Evolutionary conservation across 495 filamentous ascomycete genomes (phyloP).

Genomic region (Tetracladium marchalianum): DNA sequence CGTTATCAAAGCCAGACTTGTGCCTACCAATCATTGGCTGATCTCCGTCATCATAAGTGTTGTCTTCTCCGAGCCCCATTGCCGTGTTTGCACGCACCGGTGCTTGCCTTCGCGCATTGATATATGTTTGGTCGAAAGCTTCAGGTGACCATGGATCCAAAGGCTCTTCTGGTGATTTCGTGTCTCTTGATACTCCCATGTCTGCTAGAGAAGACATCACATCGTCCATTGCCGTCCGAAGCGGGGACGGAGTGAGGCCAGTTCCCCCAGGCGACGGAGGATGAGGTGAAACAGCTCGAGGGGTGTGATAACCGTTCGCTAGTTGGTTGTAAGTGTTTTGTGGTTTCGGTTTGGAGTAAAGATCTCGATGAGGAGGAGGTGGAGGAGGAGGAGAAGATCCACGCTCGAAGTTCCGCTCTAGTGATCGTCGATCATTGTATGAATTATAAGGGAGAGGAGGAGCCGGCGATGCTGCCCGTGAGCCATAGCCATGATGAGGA

Average conservation of each 20-base stretch:
- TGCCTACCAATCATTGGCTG: slow-evolving; percentile 27
- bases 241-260: slow-evolving; percentile 78
- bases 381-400: slow-evolving; percentile 32
- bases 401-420: slow-evolving; percentile 14
- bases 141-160: slow-evolving; percentile 87
- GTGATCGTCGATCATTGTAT: slow-evolving; percentile 18
- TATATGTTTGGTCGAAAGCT: slow-evolving; percentile 61
- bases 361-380: slow-evolving; percentile 42
- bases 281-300: slow-evolving; percentile 39
- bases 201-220: slow-evolving; percentile 94
- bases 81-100: slow-evolving; percentile 57
- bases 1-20: slow-evolving; percentile 9
- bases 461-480: slow-evolving; percentile 47
- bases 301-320: slow-evolving; percentile 30
- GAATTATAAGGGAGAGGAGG: slow-evolving; percentile 31
- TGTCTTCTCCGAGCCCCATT: slow-evolving; percentile 49
- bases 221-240: slow-evolving; percentile 93
- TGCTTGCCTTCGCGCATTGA: slow-evolving; percentile 20
- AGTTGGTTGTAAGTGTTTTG: slow-evolving; percentile 21
- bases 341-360: slow-evolving; percentile 13
- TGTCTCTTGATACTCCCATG: slow-evolving; percentile 57
- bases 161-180: slow-evolving; percentile 40
- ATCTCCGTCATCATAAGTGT: slow-evolving; percentile 35
- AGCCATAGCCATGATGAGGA: slow-evolving; percentile 19
- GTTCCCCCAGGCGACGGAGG: slow-evolving; percentile 53